These are phyloP conservation scores for Gloeopeniophorella convolvens DNA, from an alignment of 768 basidiomycete species.

Conservation along the genomic window DNA sequence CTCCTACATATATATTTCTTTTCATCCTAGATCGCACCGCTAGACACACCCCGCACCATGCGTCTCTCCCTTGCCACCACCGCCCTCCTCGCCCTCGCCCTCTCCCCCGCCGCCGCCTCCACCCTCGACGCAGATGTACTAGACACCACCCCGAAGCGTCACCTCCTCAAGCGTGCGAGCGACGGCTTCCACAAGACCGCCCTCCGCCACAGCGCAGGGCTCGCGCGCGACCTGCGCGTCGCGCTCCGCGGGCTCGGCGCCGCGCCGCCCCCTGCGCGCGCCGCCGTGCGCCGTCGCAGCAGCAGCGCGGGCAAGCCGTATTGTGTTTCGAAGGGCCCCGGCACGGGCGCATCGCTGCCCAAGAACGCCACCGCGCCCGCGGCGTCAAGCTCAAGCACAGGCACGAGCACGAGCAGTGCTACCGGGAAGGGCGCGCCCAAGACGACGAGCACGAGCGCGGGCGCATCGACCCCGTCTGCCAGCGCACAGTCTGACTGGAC, in stretches of 20 bases:
- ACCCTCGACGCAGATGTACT: slow-evolving; percentile 26
- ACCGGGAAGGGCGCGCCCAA: no score
- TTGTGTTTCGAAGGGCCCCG: slow-evolving; percentile 15
- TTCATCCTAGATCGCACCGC: neutral
- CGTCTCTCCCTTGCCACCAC: slow-evolving; percentile 26
- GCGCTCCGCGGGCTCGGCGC: slow-evolving; percentile 52
- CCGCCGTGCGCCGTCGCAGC: neutral
- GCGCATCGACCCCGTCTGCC: slow-evolving; percentile 8
- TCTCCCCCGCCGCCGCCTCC: slow-evolving; percentile 28
- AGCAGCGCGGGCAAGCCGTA: slow-evolving; percentile 17
- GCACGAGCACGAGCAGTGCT: slow-evolving; percentile 14
- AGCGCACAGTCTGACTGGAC: slow-evolving; percentile 33
- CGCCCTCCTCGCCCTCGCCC: slow-evolving; percentile 25
- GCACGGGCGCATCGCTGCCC: no score
- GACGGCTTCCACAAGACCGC: slow-evolving; percentile 49
- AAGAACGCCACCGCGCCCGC: neutral
- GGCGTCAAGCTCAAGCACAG: slow-evolving; percentile 1
- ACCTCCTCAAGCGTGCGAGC: slow-evolving; percentile 37
- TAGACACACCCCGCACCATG: neutral
- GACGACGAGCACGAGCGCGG: slow-evolving; percentile 20
- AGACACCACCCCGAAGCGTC: slow-evolving; percentile 21
- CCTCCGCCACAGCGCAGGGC: slow-evolving; percentile 47
- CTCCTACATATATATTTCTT: slow-evolving; percentile 5
- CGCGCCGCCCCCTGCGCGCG: slow-evolving; percentile 6
- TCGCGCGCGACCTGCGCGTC: slow-evolving; percentile 64